Base-by-base conservation (phyloP, 2,329 filamentous ascomycete genomes). In the Aureobasidium sp. region DNA sequence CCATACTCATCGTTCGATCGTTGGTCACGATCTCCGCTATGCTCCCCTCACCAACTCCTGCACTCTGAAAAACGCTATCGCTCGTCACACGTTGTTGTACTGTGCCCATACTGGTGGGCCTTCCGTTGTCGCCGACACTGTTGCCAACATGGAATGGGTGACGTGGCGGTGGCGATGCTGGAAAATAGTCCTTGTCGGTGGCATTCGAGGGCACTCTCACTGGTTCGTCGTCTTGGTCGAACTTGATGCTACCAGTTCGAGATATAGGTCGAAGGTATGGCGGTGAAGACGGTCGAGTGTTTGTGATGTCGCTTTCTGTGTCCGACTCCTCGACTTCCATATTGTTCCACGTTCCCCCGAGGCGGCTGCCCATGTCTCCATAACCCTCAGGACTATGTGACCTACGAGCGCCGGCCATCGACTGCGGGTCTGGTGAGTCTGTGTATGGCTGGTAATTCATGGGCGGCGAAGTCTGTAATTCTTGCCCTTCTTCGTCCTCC, bases 401-500 rank as follows among this genome's bases (percentile, higher is more conserved):
- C 15, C 50, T 62, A 10, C 50, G 60, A 34, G 50, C 60, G 13
- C 60, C 48, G 13, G 15, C 41, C 29, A 41, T 20, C 17, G 24
- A 17, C 7, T 53, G 60, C 13, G 52, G 32, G 27, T 69, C 68
- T 0, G 71, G 69, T 6, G 65, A 66, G 53, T 74, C 72, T 8
- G 61, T 66, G 59, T 74, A 74, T 1, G 68, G 71, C 41, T 69
- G 68, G 20, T 70, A 63, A n/a, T 69, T 63, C 68, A 72, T 72
- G 1, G 65, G 63, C 39, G 72, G 71, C 34, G 67, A 70, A 7
- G 65, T 70, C 50, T 72, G 68, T 66, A 74, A 67, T 63, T 74
- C 72, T 47, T 73, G 59, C n/a, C 64, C 64, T 34, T 68, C 69
- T 17, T 69, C 68, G 34, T 73, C 83, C 57, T 89, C 88, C 63